Conservation (phyloP, 139 green algal genomes). For the Chlorella vulgaris region DNA sequence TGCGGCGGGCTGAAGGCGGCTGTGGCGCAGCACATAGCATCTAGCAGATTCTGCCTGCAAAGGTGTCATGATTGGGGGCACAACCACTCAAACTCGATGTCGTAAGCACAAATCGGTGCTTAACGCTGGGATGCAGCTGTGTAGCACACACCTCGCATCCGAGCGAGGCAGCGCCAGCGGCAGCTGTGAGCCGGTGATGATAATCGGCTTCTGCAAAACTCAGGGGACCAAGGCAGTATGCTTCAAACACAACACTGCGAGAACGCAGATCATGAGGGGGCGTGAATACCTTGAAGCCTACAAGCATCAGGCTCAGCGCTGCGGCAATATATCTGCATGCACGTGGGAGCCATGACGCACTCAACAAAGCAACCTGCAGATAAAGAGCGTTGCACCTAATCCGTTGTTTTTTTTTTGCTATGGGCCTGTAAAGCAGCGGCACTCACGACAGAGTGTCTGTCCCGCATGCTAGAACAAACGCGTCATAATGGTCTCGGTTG, state of each 20-base stretch:
- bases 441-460: constrained; percentile 88
- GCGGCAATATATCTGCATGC: constrained; percentile 66
- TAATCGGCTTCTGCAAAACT: constrained; percentile 47
- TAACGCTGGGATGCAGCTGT: no score
- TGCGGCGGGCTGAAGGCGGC: constrained; percentile 69
- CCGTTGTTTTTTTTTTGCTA: not conserved
- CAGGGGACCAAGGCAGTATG: no score
- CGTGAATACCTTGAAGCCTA: constrained; percentile 59
- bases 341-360: no score
- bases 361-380: not conserved
- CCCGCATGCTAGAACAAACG: constrained; percentile 74
- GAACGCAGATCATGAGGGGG: no score
- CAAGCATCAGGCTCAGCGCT: constrained; percentile 89
- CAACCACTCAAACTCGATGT: no score
- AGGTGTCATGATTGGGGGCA: no score
- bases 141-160: no score
- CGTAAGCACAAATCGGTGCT: no score
- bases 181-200: constrained; percentile 76
- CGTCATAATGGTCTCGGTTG: constrained; percentile 67
- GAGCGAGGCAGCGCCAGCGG: constrained; percentile 80
- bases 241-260: no score
- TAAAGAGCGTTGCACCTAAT: no score
- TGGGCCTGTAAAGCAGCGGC: not conserved
- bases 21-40: constrained; percentile 74
- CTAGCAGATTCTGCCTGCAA: constrained; percentile 92